A percentile compares a stretch with the other conserved stretches of the same genome.
Conservation (phyloP, 257 asterid species). For the Plantago major region DNA sequence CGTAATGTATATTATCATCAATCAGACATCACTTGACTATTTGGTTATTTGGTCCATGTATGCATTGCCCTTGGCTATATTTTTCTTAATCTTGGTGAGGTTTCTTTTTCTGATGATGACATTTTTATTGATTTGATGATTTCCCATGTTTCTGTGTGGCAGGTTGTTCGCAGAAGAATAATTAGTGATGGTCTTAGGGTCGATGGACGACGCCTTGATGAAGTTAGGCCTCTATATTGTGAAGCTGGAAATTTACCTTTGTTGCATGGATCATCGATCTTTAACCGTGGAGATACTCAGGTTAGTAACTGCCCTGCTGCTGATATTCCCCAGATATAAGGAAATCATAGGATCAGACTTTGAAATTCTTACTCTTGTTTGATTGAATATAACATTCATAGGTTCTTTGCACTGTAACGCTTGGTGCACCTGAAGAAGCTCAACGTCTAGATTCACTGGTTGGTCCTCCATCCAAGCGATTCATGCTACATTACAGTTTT, state of each 20-base stretch:
- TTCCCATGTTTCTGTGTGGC: conserved; percentile 27
- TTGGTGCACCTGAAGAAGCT: conserved; percentile 98
- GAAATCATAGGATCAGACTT: conserved; percentile 9
- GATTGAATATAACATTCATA: conserved; percentile 31
- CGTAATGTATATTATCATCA: too few species aligned
- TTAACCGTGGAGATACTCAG: conserved; percentile 96
- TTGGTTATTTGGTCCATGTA: conserved; percentile 5
- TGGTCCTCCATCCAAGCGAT: conserved; percentile 91
- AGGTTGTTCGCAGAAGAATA: conserved; percentile 91
- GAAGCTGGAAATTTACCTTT: conserved; percentile 83
- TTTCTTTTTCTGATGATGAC: conserved; percentile 20
- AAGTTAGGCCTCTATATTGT: conserved; percentile 84
- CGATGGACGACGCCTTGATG: conserved; percentile 91
- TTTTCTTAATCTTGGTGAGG: background rate
- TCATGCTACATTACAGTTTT: conserved; percentile 96
- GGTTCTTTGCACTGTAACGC: conserved; percentile 97
- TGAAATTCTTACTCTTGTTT: conserved; percentile 16
- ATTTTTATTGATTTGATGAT: conserved; percentile 15
- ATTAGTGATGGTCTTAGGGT: conserved; percentile 80
- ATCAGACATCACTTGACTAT: background rate
- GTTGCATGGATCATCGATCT: conserved; percentile 84
- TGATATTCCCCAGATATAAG: conserved; percentile 1
- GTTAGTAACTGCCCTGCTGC: conserved; percentile 31
- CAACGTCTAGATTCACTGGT: conserved; percentile 79
- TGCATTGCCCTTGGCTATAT: too few species aligned